Conservation (phyloP, 805 yeast species). For the Barnettozyma pratensis region DNA sequence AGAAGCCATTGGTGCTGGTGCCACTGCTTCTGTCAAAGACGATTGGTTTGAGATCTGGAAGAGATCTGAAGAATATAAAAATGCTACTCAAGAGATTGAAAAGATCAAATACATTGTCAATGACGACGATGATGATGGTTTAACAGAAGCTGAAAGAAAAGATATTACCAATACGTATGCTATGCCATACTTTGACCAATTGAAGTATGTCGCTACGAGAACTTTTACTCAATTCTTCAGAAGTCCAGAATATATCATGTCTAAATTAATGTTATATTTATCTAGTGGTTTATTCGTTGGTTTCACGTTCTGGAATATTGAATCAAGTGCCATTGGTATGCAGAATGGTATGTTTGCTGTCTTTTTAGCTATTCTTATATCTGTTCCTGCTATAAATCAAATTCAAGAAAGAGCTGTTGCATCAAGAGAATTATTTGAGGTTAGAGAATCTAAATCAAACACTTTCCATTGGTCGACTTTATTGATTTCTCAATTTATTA, state of each 20-base stretch:
- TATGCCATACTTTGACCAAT: conserved; percentile 42
- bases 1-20: conserved; percentile 77
- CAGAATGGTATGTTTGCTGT: conserved; percentile 58
- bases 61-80: conserved; percentile 33
- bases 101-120: conserved; percentile 6
- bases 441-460: conserved; percentile 65
- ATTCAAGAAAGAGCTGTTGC: conserved; percentile 55
- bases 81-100: conserved; percentile 27
- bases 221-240: conserved; percentile 48
- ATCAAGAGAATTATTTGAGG: conserved; percentile 62
- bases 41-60: conserved; percentile 65
- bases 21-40: conserved; percentile 46
- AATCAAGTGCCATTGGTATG: conserved; percentile 47
- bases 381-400: conserved; percentile 59
- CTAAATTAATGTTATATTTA: conserved; percentile 50
- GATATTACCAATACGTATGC: conserved; percentile 23
- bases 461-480: conserved; percentile 70
- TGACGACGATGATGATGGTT: conserved; percentile 2
- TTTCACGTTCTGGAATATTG: conserved; percentile 63
- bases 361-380: conserved; percentile 53
- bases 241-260: conserved; percentile 53
- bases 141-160: conserved; percentile 8
- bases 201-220: conserved; percentile 36
- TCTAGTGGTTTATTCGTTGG: conserved; percentile 66
- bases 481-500: conserved; percentile 45